Conservation (phyloP, 495 filamentous ascomycete species). For the Annulohypoxylon stygium region DNA sequence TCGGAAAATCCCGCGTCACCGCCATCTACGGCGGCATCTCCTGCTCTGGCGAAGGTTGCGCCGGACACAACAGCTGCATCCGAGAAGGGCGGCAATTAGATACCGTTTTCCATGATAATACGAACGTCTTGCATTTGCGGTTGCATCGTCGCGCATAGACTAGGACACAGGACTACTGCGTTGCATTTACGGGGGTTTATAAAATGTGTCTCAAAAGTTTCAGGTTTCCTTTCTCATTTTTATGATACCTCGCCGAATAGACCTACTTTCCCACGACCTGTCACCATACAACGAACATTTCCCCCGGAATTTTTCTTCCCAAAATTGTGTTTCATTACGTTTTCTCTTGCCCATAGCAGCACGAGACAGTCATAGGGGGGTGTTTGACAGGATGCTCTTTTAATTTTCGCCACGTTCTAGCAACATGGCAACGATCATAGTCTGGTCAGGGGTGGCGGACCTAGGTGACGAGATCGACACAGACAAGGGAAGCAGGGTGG, state of each 20-base stretch:
- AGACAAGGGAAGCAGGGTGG: constrained; percentile 20
- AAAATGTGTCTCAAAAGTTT: constrained; percentile 63
- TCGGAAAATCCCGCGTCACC: constrained; percentile 69
- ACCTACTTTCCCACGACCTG: constrained; percentile 45
- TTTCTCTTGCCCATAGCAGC: constrained; percentile 27
- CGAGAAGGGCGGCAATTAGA: constrained; percentile 60
- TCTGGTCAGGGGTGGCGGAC: constrained; percentile 9
- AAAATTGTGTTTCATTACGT: constrained; percentile 45
- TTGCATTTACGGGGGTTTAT: constrained; percentile 63
- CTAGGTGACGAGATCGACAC: constrained; percentile 11
- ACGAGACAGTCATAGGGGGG: constrained; percentile 22
- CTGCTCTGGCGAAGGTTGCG: constrained; percentile 72
- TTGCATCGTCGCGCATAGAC: constrained; percentile 54
- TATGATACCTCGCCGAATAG: constrained; percentile 60
- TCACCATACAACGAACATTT: constrained; percentile 46
- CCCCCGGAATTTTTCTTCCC: constrained; percentile 36
- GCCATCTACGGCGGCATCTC: constrained; percentile 71
- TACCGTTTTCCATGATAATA: constrained; percentile 45
- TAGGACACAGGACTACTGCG: constrained; percentile 51
- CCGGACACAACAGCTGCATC: constrained; percentile 64
- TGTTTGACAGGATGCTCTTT: constrained; percentile 25
- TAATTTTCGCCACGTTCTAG: constrained; percentile 35
- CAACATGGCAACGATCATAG: constrained; percentile 17
- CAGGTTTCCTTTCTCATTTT: constrained; percentile 51
- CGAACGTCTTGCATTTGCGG: constrained; percentile 53